Percentiles rank a stretch among this genome's conserved stretches.
These are phyloP conservation scores for Caryopteris hybrid DNA, from an alignment of 305 asterid species.

Conservation along the genomic window DNA sequence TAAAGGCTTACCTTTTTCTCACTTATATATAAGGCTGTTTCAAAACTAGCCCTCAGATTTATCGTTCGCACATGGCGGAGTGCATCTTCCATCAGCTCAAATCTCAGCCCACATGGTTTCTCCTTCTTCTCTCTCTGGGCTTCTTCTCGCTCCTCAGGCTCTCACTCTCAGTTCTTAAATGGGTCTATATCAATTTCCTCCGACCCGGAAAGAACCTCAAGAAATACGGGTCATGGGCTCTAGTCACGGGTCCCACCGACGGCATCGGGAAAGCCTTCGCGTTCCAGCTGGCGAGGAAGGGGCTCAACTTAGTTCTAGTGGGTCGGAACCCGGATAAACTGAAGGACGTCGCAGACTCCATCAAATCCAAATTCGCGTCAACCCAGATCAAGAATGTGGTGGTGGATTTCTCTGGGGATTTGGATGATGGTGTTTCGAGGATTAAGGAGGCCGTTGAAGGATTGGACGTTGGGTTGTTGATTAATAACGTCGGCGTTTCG, in stretches of 20 bases:
- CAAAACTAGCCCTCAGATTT: constrained; percentile 15
- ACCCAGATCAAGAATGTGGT: constrained; percentile 74
- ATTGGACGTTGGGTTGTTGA: constrained; percentile 73
- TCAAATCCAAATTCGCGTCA: constrained; percentile 52
- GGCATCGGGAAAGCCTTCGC: constrained; percentile 95
- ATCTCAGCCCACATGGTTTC: constrained; percentile 75
- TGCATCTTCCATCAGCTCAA: constrained; percentile 52
- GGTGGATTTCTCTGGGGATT: constrained; percentile 84
- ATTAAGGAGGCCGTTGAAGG: constrained; percentile 64
- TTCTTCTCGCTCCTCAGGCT: constrained; percentile 34
- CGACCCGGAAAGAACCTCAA: constrained; percentile 80
- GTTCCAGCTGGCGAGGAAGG: constrained; percentile 66
- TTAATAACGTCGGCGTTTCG: constrained; percentile 78
- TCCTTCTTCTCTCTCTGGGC: constrained; percentile 48
- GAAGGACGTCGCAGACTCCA: constrained; percentile 51
- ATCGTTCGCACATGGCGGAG: constrained; percentile 39
- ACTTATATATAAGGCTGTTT: constrained; percentile 1
- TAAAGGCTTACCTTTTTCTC: no score
- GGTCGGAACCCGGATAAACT: constrained; percentile 87
- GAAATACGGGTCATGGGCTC: constrained; percentile 96
- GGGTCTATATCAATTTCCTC: constrained; percentile 70
- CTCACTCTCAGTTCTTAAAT: constrained; percentile 39
- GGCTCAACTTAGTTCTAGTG: constrained; percentile 67
- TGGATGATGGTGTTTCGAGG: constrained; percentile 63
- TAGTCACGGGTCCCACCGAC: constrained; percentile 87